Percentiles rank a stretch among this genome's conserved stretches.
These are phyloP conservation scores for Ascochyta koolunga DNA, from an alignment of 2,329 filamentous ascomycete species.

Conservation along the genomic window DNA sequence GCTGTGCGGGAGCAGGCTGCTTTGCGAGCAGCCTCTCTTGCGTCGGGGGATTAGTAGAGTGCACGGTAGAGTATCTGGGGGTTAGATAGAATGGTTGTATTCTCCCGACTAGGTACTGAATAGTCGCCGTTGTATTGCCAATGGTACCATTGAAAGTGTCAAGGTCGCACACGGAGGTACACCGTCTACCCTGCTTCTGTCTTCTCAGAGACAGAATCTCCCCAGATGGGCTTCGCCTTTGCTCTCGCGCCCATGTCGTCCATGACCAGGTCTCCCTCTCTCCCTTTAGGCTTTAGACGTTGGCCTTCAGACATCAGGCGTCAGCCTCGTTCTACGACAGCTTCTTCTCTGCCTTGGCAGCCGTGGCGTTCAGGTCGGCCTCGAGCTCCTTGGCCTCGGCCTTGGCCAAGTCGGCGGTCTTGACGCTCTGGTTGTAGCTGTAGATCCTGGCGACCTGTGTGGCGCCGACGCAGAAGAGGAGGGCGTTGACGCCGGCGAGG, in stretches of 20 bases:
- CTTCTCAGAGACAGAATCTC: not conserved
- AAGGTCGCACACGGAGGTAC: slow-evolving; percentile 7
- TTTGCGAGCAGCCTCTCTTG: no score
- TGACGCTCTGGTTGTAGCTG: slow-evolving; percentile 66
- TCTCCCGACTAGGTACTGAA: not conserved
- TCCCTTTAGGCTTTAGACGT: no score
- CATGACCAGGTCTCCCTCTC: not conserved
- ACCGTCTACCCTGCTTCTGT: slow-evolving; percentile 6
- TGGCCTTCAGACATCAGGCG: no score
- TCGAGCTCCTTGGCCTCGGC: slow-evolving; percentile 43
- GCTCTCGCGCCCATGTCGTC: not conserved
- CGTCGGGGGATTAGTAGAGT: no score
- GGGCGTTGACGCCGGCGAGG: slow-evolving; percentile 96
- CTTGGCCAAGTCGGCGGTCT: slow-evolving; percentile 54
- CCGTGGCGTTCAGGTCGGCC: slow-evolving; percentile 40
- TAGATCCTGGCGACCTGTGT: slow-evolving; percentile 82
- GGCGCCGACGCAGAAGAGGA: slow-evolving; percentile 86
- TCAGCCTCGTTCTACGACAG: slow-evolving; percentile 4
- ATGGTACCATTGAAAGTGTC: slow-evolving; percentile 3
- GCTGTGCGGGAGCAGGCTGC: not conserved
- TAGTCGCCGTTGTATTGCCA: not conserved
- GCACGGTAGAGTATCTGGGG: not conserved
- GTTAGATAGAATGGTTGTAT: not conserved
- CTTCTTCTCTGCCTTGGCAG: slow-evolving; percentile 35
- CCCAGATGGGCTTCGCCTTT: not conserved